These are phyloP conservation scores for Solanum paucissectum DNA, from an alignment of 257 asterid species.

Conservation along the genomic window DNA sequence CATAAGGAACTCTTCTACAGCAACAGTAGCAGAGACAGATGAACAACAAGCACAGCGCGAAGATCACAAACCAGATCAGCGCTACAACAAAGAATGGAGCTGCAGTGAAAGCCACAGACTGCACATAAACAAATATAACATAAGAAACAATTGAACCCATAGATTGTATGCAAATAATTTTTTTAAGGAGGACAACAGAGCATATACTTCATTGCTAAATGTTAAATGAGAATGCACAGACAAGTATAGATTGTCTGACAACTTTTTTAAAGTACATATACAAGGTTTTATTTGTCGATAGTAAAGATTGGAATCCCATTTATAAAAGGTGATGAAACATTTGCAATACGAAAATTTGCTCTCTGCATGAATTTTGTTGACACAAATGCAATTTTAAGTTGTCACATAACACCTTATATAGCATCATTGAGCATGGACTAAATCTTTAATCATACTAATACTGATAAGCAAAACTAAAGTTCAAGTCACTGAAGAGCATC, in stretches of 20 bases:
- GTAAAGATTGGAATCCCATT: not conserved
- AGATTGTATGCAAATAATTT: not conserved
- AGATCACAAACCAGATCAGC: slow-evolving; percentile 47
- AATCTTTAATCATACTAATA: not conserved
- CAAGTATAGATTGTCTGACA: not conserved
- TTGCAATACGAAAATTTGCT: not conserved
- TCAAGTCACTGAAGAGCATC: not conserved
- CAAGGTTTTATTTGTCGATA: not conserved
- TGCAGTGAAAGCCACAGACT: slow-evolving; percentile 67
- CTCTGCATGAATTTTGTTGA: not conserved
- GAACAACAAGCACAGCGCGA: slow-evolving; percentile 40
- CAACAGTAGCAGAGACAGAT: slow-evolving; percentile 45
- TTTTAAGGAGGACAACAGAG: not conserved
- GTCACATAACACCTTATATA: not conserved
- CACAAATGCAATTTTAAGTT: not conserved
- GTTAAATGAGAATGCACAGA: not conserved
- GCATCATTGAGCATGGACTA: not conserved
- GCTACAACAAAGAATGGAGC: slow-evolving; percentile 54
- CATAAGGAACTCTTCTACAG: slow-evolving; percentile 46
- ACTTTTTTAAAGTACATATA: not conserved
- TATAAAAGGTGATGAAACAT: not conserved
- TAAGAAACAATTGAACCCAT: not conserved
- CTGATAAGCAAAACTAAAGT: not conserved
- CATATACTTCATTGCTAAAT: not conserved
- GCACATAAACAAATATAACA: slow-evolving; percentile 20